Evolutionary conservation across 805 yeast genomes (phyloP).

Genomic region (Isabelozyma heimii): DNA sequence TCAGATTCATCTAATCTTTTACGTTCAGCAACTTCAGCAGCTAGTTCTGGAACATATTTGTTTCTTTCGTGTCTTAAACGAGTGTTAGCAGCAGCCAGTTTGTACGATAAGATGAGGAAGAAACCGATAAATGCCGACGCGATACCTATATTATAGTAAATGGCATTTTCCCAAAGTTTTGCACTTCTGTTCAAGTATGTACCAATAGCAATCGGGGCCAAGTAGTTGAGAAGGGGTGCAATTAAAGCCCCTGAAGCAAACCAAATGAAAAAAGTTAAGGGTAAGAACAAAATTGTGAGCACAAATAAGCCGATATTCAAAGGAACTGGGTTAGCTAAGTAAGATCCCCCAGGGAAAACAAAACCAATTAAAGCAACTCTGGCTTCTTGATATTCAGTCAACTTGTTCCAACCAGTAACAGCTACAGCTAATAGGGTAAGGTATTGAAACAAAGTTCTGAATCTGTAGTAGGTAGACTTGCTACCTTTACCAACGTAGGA

Average conservation of each 20-base stretch:
- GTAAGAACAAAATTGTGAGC: conserved; percentile 3
- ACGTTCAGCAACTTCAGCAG: conserved; percentile 2
- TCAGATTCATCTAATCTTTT: conserved; percentile 2
- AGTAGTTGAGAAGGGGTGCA: conserved; percentile 4
- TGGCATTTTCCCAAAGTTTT: conserved; percentile 4
- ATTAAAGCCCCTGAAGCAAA: conserved; percentile 7
- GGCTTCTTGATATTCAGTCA: conserved; percentile 1
- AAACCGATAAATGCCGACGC: conserved; percentile 1
- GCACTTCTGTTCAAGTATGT: conserved; percentile 1
- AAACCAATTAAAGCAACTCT: conserved; percentile 3
- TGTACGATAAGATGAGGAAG: conserved; percentile 2
- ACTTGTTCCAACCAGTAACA: conserved; percentile 2
- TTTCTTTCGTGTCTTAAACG: conserved; percentile 4
- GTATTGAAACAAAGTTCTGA: conserved; percentile 3
- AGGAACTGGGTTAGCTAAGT: conserved; percentile 3
- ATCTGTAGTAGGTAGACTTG: conserved; percentile 2
- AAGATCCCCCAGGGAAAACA: conserved; percentile 6
- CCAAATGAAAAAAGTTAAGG: conserved; percentile 5
- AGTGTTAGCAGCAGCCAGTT: conserved; percentile 4
- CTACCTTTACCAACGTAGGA: conserved; percentile 2
- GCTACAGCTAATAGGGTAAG: conserved; percentile 1
- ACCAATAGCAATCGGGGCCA: conserved; percentile 3
- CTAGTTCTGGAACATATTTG: conserved; percentile 2
- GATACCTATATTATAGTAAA: not conserved
- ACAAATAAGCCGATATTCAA: conserved; percentile 1